Evolutionary conservation across 768 basidiomycete species (phyloP), one percentile per base, ranked within the genome.

Genomic region (Lactarius vividus): DNA sequence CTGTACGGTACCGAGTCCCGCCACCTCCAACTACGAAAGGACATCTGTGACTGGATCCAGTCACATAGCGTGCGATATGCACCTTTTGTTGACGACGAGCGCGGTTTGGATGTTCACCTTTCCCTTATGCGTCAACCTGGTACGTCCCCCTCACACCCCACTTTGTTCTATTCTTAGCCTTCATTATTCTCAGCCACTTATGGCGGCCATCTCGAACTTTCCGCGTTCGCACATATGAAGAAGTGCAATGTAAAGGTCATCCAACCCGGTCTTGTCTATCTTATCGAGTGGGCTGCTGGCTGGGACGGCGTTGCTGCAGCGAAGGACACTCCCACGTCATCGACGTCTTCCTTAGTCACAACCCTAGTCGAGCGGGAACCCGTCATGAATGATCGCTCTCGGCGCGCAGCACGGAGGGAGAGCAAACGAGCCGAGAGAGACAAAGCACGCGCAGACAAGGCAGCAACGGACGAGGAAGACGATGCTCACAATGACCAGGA

Each of bases 151-250:
- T 58, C 42, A 42, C 10, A n/a, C 23, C 23, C 49, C 49, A 52
- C 57, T 63, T 42, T 65, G 57, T 67, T 70, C 69, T 59, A 73
- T 56, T 62, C 35, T 49, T 58, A n/a, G 69, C 67, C 28, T 42
- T 37, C 61, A 42, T 71, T 44, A 37, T 42, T 42, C 64, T 61
- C 70, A 89, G 91, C 85, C 33, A 96, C 94, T 2, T 96, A 96
- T 67, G 95, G 94, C 49, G 94, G 94, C 1, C 93, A 97, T 76
- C 85, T 97, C 72, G 95, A 97, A 75, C 81, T 97, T n/a, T 91
- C 89, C 20, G 93, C 93, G 0, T 96, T 95, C 74, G 88, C 95
- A 4, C 91, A 94, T 71, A 84, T 93, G 79, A 83, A 82, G 57
- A 79, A 80, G 62, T 82, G 88, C 35, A 84, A 93, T 72, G 89